These are phyloP conservation scores for Puccinia triticina DNA, from an alignment of 1,284 basidiomycete genomes.

Conservation along the genomic window DNA sequence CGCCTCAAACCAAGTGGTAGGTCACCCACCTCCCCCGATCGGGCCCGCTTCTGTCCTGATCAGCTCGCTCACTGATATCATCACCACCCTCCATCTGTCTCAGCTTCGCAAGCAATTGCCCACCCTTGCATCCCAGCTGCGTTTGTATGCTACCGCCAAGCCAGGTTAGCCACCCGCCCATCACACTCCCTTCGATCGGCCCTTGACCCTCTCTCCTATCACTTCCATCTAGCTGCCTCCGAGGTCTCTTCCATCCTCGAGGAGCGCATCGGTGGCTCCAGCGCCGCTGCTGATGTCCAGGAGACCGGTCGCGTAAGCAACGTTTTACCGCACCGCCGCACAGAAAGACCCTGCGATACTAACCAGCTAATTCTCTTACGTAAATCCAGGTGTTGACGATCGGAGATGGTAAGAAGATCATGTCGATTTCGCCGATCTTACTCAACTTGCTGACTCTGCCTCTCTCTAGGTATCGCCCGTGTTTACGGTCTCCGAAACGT, in stretches of 20 bases:
- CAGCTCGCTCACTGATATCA: not conserved
- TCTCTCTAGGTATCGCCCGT: slow-evolving; percentile 62
- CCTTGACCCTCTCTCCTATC: not conserved
- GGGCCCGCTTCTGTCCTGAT: not conserved
- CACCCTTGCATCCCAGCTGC: slow-evolving; percentile 28
- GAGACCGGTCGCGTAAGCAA: slow-evolving; percentile 97
- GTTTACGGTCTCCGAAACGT: slow-evolving; percentile 84
- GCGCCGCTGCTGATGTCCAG: slow-evolving; percentile 89
- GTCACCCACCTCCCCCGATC: not conserved
- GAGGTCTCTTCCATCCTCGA: slow-evolving; percentile 99
- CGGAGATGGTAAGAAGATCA: slow-evolving; percentile 85
- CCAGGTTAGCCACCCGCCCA: slow-evolving; percentile 22
- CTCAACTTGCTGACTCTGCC: slow-evolving; percentile 13
- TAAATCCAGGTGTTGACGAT: slow-evolving; percentile 69
- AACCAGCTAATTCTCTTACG: slow-evolving; percentile 52
- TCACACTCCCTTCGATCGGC: not conserved
- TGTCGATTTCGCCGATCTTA: not conserved
- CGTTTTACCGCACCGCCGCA: not conserved
- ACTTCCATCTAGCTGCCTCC: slow-evolving; percentile 74
- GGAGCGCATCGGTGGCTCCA: slow-evolving; percentile 91
- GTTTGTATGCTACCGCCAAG: slow-evolving; percentile 44
- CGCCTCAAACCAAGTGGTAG: slow-evolving; percentile 34
- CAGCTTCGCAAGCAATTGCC: slow-evolving; percentile 49
- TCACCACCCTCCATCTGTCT: not conserved
- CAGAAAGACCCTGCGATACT: not conserved